phyloP scores from a whole-genome alignment of 2,329 filamentous ascomycete genomes.

The Scedosporium dehoogii region DNA sequence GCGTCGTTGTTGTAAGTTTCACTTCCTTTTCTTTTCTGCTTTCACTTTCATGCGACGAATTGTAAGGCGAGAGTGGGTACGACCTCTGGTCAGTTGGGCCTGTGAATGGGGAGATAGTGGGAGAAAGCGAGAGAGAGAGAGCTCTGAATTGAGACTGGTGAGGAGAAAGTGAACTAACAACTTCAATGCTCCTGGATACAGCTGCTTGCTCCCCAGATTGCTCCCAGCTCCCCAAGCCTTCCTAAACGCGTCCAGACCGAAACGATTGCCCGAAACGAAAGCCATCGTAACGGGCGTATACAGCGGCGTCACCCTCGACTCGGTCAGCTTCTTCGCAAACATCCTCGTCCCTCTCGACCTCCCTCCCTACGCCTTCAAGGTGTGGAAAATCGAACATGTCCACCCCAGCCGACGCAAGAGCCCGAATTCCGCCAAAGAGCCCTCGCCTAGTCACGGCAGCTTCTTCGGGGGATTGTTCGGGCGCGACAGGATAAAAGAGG shows the following conservation, averaged over 20 bases:
- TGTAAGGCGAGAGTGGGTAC: too few species aligned
- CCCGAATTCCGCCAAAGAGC: neutral
- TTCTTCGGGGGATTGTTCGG: neutral
- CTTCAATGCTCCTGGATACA: neutral
- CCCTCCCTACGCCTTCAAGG: conserved; percentile 31
- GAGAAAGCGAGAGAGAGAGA: too few species aligned
- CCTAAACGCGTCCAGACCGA: conserved; percentile 44
- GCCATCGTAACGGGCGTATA: conserved; percentile 49
- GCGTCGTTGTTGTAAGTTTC: conserved; percentile 34
- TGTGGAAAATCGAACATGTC: conserved; percentile 39
- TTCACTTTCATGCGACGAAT: neutral
- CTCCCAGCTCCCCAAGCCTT: conserved; percentile 54
- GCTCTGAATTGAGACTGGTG: neutral
- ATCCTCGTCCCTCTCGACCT: conserved; percentile 47
- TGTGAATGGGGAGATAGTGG: too few species aligned
- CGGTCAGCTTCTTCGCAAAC: conserved; percentile 52
- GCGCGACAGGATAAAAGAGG: neutral
- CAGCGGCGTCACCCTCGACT: conserved; percentile 42
- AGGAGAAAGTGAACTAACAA: neutral
- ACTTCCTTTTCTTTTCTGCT: neutral
- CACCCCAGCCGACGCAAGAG: conserved; percentile 11
- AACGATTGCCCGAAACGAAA: conserved; percentile 42
- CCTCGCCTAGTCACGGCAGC: neutral
- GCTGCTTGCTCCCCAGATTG: conserved; percentile 46
- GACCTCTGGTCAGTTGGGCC: too few species aligned